Percentiles rank a stretch among this genome's conserved stretches.
phyloP scores from a whole-genome alignment of 2,329 filamentous ascomycete species.

The Diaporthe sp. region DNA sequence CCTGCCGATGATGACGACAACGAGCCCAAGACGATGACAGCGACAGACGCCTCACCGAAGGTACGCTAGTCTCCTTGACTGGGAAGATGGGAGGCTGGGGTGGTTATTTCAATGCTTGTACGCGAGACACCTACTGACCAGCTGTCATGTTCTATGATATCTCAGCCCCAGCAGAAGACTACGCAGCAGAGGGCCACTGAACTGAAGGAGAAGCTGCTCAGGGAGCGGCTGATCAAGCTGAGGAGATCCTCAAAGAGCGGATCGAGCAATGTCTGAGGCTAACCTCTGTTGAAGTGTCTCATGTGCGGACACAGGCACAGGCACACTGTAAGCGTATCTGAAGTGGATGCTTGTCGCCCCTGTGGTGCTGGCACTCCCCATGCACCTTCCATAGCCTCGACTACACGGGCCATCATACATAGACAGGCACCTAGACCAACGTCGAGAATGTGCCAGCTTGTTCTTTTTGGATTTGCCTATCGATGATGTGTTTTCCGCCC shows the following conservation, averaged over 20 bases:
- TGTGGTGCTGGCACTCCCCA: neutral
- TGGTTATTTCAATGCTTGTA: slow-evolving; percentile 52
- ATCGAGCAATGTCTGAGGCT: slow-evolving; percentile 59
- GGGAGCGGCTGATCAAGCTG: slow-evolving; percentile 69
- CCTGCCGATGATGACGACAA: slow-evolving; percentile 50
- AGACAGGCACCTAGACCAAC: neutral
- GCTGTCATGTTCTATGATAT: slow-evolving; percentile 44
- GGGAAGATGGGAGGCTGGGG: slow-evolving; percentile 45
- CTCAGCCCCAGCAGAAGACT: slow-evolving; percentile 48
- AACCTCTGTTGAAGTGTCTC: slow-evolving; percentile 52
- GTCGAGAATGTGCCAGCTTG: neutral
- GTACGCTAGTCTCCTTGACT: slow-evolving; percentile 52
- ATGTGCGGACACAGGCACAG: neutral
- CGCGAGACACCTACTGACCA: slow-evolving; percentile 47
- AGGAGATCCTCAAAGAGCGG: slow-evolving; percentile 62
- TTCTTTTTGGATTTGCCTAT: too few species aligned
- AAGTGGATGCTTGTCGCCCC: neutral
- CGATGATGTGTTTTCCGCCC: neutral
- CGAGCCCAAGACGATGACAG: slow-evolving; percentile 42
- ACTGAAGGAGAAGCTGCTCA: slow-evolving; percentile 64
- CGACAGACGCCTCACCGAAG: slow-evolving; percentile 44
- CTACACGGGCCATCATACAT: neutral
- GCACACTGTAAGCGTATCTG: slow-evolving; percentile 8
- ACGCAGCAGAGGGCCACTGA: slow-evolving; percentile 60
- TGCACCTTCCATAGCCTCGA: slow-evolving; percentile 15